Evolutionary conservation across 768 basidiomycete species (phyloP).

Genomic region (Psilocybe cubensis): DNA sequence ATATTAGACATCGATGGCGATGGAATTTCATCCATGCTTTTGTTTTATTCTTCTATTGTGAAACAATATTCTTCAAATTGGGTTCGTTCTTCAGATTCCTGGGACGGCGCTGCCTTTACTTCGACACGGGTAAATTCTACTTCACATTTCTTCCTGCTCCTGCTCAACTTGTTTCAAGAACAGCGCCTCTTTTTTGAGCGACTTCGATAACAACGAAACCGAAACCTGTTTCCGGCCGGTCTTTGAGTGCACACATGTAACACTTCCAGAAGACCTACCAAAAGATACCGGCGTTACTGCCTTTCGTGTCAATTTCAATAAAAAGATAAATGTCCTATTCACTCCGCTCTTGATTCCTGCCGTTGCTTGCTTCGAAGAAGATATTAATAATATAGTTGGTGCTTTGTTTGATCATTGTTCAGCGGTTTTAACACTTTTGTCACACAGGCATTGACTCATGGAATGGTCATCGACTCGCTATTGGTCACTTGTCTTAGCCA

Average conservation of each 20-base stretch:
- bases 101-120: slow-evolving; percentile 53
- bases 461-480: slow-evolving; percentile 44
- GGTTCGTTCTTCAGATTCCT: slow-evolving; percentile 38
- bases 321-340: slow-evolving; percentile 44
- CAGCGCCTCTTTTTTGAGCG: slow-evolving; percentile 19
- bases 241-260: too few relatives aligned
- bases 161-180: slow-evolving; percentile 21
- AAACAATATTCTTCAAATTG: slow-evolving; percentile 48
- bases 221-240: neutral
- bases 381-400: slow-evolving; percentile 49
- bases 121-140: slow-evolving; percentile 43
- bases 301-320: slow-evolving; percentile 42
- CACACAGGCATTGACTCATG: slow-evolving; percentile 35
- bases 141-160: neutral
- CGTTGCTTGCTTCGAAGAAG: slow-evolving; percentile 47
- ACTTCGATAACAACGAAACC: neutral
- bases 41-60: slow-evolving; percentile 51
- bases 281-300: slow-evolving; percentile 36
- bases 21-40: slow-evolving; percentile 32
- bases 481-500: slow-evolving; percentile 38
- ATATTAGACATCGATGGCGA: slow-evolving; percentile 8
- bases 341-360: slow-evolving; percentile 60
- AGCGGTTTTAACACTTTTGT: neutral
- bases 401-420: neutral
- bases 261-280: slow-evolving; percentile 17